Conservation (phyloP, 345 rosid genomes). For the Murraya koenigii region DNA sequence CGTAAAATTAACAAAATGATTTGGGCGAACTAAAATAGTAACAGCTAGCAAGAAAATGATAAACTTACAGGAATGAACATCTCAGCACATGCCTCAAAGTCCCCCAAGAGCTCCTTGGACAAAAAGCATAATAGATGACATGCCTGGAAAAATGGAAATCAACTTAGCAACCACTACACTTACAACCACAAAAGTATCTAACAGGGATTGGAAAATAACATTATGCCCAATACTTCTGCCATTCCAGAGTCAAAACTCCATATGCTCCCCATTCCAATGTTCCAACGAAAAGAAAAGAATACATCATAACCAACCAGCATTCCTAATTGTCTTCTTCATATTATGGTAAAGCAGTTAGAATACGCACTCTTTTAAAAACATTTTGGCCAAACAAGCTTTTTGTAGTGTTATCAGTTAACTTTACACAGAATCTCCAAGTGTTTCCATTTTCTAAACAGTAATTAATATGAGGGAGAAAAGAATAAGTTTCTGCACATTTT, state of each 20-base stretch:
- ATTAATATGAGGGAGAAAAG: background rate
- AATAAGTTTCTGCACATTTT: background rate
- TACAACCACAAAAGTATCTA: conserved; percentile 8
- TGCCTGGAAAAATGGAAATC: conserved; percentile 43
- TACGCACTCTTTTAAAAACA: no score
- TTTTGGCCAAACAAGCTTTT: background rate
- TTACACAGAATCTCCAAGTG: background rate
- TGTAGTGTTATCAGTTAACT: background rate
- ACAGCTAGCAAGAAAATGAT: conserved; percentile 9
- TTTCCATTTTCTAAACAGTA: no score
- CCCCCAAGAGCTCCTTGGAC: conserved; percentile 96
- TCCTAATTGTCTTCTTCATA: background rate
- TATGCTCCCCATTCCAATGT: background rate
- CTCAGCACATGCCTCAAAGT: conserved; percentile 97
- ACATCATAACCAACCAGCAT: background rate
- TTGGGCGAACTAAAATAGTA: conserved; percentile 17
- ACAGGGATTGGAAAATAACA: background rate
- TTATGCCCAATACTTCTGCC: background rate
- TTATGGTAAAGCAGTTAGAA: background rate
- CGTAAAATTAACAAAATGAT: conserved; percentile 28
- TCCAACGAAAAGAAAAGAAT: background rate
- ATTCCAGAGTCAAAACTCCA: background rate
- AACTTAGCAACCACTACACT: conserved; percentile 20
- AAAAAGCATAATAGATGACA: conserved; percentile 91
- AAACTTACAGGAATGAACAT: conserved; percentile 83